phyloP scores from a whole-genome alignment of 306 rosid genomes.

The Glycine soja region DNA sequence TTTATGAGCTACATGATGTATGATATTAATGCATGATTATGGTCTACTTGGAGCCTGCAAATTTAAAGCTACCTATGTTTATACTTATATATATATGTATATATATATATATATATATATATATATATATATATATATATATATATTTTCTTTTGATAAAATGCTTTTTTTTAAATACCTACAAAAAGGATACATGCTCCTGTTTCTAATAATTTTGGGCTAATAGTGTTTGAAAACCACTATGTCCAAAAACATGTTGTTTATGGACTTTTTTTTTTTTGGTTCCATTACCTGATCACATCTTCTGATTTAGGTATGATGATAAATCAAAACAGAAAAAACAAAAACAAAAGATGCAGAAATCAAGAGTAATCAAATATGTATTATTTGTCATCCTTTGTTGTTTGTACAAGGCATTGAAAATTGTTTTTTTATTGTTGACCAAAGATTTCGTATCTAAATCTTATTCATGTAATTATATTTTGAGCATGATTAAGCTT shows the following conservation, averaged over 20 bases:
- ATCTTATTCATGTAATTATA: constrained; percentile 11
- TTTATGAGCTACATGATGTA: constrained; percentile 22
- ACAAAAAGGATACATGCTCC: constrained; percentile 1
- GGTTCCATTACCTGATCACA: constrained; percentile 11
- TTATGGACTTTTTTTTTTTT: background rate
- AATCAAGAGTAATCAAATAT: background rate
- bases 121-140: too few relatives aligned
- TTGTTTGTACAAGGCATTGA: background rate
- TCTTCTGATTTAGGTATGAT: background rate
- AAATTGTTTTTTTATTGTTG: background rate
- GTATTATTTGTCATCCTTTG: constrained; percentile 4
- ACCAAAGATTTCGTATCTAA: background rate
- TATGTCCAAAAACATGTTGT: background rate
- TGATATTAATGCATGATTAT: background rate
- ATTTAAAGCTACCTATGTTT: constrained; percentile 23
- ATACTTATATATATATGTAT: background rate
- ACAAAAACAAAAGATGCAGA: background rate
- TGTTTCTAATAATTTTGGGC: background rate
- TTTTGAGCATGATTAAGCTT: background rate
- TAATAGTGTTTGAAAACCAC: background rate
- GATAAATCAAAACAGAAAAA: background rate
- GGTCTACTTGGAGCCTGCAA: constrained; percentile 17
- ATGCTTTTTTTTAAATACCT: background rate
- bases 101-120: too few relatives aligned
- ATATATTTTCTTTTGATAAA: background rate